Evolutionary conservation across 2,329 filamentous ascomycete genomes (phyloP), one percentile per base, ranked within the genome.

Genomic region (Metarhizium sp.): DNA sequence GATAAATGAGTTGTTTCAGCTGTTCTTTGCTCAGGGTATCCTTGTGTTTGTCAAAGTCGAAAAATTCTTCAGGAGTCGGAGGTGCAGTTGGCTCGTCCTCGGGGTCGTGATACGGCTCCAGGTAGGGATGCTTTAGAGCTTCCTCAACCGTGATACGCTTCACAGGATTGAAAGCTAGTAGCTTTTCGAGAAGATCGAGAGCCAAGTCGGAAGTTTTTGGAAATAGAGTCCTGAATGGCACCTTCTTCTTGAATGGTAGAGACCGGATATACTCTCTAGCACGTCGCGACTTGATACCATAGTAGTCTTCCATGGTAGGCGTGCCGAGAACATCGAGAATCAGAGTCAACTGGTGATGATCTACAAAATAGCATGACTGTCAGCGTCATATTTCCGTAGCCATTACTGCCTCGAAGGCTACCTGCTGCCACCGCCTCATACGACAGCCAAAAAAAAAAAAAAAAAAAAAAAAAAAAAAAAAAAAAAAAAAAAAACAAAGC

Each of bases 1-100:
- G 86, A 75, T 92, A 99, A 73, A 99, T 99, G 70, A 99, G 79
- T 68, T 94, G 82, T 80, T 97, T 97, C 72, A 99, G 75, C 75
- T 99, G 91, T 76, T 99, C 94, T 77, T 99, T 99, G 78, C 88
- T 96, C 68, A 99, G 76, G 66, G 87, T 94, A 73, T 99, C 94
- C 84, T 99, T 99, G 80, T 97, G 95, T 82, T 96, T 96, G 75
- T 99, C 94, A 73, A 99, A 99, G 74, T 99, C 94, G 71, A 99
- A 99, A 79, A 99, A 99, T 71, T 96, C 92, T 72, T 97, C 92
- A 25, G 94, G 94, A 66, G 99, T 99, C 25, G 94, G 92, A 47
- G 92, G 89, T 18, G 94, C 94, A 13, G 90, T 96, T 51, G 94
- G 94, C 80, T 99, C 94, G 69, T 99, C 94, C 69, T 97, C 94